A percentile compares a stretch with the other conserved stretches of the same genome.
Conservation (phyloP, 2,329 filamentous ascomycete species). For the Chaetomiaceae sp. region DNA sequence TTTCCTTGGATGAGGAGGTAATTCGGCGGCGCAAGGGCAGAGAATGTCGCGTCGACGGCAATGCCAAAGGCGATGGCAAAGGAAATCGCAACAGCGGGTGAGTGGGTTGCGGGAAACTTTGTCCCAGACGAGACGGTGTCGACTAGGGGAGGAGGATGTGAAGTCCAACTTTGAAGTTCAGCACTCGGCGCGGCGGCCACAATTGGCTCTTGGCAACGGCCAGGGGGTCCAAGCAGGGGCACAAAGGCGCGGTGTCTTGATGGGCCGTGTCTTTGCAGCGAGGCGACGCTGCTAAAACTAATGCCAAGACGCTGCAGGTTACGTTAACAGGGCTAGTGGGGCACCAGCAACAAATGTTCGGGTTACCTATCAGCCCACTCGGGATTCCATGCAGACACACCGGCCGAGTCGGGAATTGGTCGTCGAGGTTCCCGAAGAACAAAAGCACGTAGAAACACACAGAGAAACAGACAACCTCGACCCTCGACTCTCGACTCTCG, state of each 20-base stretch:
- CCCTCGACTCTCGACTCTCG: background rate
- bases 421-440: slow-evolving; percentile 12
- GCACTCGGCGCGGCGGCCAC: no score
- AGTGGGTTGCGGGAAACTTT: no score
- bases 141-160: no score
- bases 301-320: no score
- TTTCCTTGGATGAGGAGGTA: background rate
- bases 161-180: no score
- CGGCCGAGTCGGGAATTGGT: background rate
- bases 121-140: no score
- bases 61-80: background rate
- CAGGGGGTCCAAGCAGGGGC: no score
- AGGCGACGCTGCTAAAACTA: no score
- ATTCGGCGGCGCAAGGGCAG: background rate
- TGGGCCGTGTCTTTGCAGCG: no score
- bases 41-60: background rate
- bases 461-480: background rate
- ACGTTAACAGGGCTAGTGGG: background rate
- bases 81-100: background rate
- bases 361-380: slow-evolving; percentile 12
- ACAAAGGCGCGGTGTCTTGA: no score
- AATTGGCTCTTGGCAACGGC: no score
- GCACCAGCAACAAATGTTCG: no score
- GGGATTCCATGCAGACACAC: background rate
- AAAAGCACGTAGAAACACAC: background rate